Base-by-base conservation (phyloP, 2,329 filamentous ascomycete genomes). In the Pyrenophora seminiperda region DNA sequence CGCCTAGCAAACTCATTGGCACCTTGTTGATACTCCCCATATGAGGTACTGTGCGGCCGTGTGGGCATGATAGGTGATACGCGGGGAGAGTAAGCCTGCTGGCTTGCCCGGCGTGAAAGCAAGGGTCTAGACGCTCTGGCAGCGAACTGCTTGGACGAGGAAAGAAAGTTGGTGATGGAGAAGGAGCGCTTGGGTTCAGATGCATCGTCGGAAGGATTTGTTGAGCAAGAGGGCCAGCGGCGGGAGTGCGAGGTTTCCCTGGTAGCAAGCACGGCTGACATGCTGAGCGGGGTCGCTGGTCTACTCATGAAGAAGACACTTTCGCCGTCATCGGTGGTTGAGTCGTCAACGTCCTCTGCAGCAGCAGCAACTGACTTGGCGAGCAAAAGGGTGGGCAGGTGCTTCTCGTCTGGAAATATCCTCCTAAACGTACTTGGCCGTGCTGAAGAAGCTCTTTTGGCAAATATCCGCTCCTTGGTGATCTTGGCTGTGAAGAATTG, bases 331-430 rank as follows among this genome's bases (percentile, higher is more conserved):
- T 72, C 68, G 45, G 69, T 74, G 10, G 64, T 56, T 27, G 65
- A 66, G 22, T 73, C 73, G 27, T 74, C 72, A 32, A 72, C 58
- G 41, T 73, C 70, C 14, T 73, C 57, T 43, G 61, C 52, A 48
- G 57, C 47, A 49, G 68, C 60, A 37, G 65, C 58, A 9, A 76
- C 66, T n/a, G 73, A 70, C 47, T 65, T 66, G 33, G 79, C 78
- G 41, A 80, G 70, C 32, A 83, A 62, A 33, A 83, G 71, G 34
- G 77, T 80, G 29, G 81, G 80, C 38, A 71, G 67, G 53, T 75
- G 67, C 54, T 73, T 73, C 13, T 70, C 62, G 46, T 77, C 72
- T 29, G 77, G 76, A 18, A 76, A 62, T 37, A 81, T 75, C 39
- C 75, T 73, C 45, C 74, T 77, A 41, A 77, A 64, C 13, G 67